Conservation (phyloP, 2,329 filamentous ascomycete genomes). For the Keithomyces neogunnii region DNA sequence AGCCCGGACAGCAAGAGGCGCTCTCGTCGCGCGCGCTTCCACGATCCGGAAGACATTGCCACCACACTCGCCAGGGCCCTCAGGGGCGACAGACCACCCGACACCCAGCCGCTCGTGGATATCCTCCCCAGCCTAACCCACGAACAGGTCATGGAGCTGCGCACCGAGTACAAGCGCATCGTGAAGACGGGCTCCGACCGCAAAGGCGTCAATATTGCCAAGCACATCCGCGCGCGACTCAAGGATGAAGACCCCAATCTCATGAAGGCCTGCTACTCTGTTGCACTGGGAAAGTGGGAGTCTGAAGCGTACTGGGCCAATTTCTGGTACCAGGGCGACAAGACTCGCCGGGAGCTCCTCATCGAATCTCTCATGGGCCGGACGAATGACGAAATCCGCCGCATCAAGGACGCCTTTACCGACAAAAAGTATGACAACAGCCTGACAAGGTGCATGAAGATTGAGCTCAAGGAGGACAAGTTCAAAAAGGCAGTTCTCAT, state of each 20-base stretch:
- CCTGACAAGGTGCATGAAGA: constrained; percentile 77
- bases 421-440: constrained; percentile 88
- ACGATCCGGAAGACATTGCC: constrained; percentile 76
- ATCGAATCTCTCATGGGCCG: constrained; percentile 92
- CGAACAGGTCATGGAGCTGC: constrained; percentile 78
- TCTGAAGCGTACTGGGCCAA: constrained; percentile 97
- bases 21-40: constrained; percentile 62
- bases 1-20: constrained; percentile 33
- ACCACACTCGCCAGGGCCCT: constrained; percentile 68
- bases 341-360: constrained; percentile 74
- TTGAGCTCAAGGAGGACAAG: constrained; percentile 90
- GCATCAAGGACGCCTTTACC: constrained; percentile 80
- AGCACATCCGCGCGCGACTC: constrained; percentile 70
- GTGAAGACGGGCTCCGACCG: constrained; percentile 69
- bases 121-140: constrained; percentile 79
- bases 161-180: constrained; percentile 82
- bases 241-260: constrained; percentile 68
- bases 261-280: constrained; percentile 86
- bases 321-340: constrained; percentile 90
- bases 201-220: constrained; percentile 76
- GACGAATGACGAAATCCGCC: constrained; percentile 74
- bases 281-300: constrained; percentile 83
- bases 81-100: constrained; percentile 54
- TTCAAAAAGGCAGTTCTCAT: constrained; percentile 83
- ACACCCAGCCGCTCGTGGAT: constrained; percentile 66